Conservation (phyloP, 139 green algal species). For the Raphidocelis subcapitata region DNA sequence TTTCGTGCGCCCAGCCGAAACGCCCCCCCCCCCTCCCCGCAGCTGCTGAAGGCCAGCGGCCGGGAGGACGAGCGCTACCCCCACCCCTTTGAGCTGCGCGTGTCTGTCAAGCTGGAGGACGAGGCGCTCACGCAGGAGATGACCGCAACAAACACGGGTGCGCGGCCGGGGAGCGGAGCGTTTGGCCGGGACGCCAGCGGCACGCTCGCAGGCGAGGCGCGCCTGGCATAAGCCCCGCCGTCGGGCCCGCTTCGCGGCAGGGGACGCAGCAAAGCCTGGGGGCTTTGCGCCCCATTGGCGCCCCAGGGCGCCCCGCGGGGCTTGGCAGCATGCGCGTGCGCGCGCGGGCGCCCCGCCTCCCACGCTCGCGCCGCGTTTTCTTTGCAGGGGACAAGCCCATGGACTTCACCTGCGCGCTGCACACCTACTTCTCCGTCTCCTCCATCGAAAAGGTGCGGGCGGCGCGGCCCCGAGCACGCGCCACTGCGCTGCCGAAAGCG, state of each 20-base stretch:
- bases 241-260: background rate
- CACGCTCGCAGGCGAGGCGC: too few species aligned
- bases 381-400: conserved; percentile 39
- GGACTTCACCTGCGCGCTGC: conserved; percentile 74
- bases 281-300: too few species aligned
- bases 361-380: background rate
- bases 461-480: too few species aligned
- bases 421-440: conserved; percentile 80
- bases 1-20: too few species aligned
- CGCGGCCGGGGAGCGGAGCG: background rate
- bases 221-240: too few species aligned
- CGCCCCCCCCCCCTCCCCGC: too few species aligned
- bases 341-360: background rate
- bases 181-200: too few species aligned
- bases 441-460: conserved; percentile 36
- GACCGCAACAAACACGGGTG: conserved; percentile 47
- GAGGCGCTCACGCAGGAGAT: conserved; percentile 38
- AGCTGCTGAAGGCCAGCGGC: conserved; percentile 38
- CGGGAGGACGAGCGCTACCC: conserved; percentile 33
- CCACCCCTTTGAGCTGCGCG: conserved; percentile 53
- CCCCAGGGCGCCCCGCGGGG: too few species aligned
- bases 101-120: conserved; percentile 38
- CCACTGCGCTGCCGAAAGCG: too few species aligned
- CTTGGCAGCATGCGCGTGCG: too few species aligned
- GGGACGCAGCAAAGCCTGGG: background rate